A percentile compares a stretch with the other conserved stretches of the same genome.
phyloP scores from a whole-genome alignment of 192 early-diverging fungal genomes.

The Coemansia sp. region DNA sequence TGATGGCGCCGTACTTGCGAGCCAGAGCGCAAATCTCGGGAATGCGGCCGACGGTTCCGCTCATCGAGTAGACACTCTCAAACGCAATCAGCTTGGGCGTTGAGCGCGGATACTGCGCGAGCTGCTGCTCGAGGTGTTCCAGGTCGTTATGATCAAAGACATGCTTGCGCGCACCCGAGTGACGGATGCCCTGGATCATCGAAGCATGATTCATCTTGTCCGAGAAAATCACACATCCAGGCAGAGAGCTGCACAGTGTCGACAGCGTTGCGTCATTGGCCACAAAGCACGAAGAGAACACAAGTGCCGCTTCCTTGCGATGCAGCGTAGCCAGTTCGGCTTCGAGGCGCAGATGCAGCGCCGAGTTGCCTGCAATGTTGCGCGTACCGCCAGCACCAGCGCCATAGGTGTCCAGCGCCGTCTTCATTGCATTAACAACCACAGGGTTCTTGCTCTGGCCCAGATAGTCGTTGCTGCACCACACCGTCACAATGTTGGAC shows the following conservation, averaged over 20 bases:
- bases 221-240: slow-evolving; percentile 91
- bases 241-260: slow-evolving; percentile 82
- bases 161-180: slow-evolving; percentile 83
- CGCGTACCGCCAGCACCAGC: slow-evolving; percentile 98
- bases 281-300: slow-evolving; percentile 97
- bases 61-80: slow-evolving; percentile 98
- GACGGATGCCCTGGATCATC: slow-evolving; percentile 96
- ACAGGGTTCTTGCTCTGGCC: slow-evolving; percentile 90
- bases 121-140: slow-evolving; percentile 79
- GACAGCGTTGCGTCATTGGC: slow-evolving; percentile 96
- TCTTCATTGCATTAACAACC: slow-evolving; percentile 89
- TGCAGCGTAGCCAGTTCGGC: slow-evolving; percentile 88
- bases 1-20: slow-evolving; percentile 94
- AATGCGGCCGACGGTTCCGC: slow-evolving; percentile 89
- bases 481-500: slow-evolving; percentile 91
- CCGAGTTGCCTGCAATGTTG: slow-evolving; percentile 98
- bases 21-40: slow-evolving; percentile 84
- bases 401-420: slow-evolving; percentile 90
- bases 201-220: slow-evolving; percentile 96
- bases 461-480: slow-evolving; percentile 99
- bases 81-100: slow-evolving; percentile 94
- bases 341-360: slow-evolving; percentile 90
- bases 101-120: slow-evolving; percentile 76
- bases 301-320: slow-evolving; percentile 84
- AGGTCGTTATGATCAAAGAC: slow-evolving; percentile 94